Evolutionary conservation across 768 basidiomycete genomes (phyloP), one percentile per base, ranked within the genome.

Genomic region (Calocybe indica): DNA sequence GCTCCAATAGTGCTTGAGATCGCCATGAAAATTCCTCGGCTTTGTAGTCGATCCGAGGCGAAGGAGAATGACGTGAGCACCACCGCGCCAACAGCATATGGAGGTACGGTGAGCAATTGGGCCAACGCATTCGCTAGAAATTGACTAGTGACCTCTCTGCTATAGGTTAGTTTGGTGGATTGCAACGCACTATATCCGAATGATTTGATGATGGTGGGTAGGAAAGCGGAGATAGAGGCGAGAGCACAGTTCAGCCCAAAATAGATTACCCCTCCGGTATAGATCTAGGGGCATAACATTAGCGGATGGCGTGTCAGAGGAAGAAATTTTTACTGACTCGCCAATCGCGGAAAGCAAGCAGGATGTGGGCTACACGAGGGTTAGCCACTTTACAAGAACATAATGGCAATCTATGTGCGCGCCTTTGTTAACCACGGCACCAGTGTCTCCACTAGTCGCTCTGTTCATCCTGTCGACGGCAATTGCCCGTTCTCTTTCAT

Each of bases 201-300:
- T 0, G 83, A 86, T 37, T 70, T 72, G 38, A 92, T 79, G 56
- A 92, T 88, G 2, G 88, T 91, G 2, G 90, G 90, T 46, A 92
- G 66, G 67, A 92, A 92, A 0, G 88, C 87, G 15, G 83, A 82
- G 33, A 85, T 85, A 7, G 88, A 85, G n/a, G 85, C 82, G 11
- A 90, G 67, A 14, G 86, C 83, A 43, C 78, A 79, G 56, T 89
- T 89, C 43, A 87, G 65, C 30, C 85, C 86, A 58, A 90, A 88
- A 61, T 88, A 90, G 50, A 89, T 80, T 29, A 82, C 74, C 0
- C 88, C 88, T 0, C 73, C 86, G 6, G 69, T 56, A 54, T 87
- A 84, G 31, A 82, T 69, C 82, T 82, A 48, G 14, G 37, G 22
- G 35, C 5, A 37, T 37, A 11, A 4, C 14, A 11, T 37, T 37